Evolutionary conservation across 257 asterid species (phyloP), one percentile per base, ranked within the genome.

Genomic region (Capsicum pubescens): DNA sequence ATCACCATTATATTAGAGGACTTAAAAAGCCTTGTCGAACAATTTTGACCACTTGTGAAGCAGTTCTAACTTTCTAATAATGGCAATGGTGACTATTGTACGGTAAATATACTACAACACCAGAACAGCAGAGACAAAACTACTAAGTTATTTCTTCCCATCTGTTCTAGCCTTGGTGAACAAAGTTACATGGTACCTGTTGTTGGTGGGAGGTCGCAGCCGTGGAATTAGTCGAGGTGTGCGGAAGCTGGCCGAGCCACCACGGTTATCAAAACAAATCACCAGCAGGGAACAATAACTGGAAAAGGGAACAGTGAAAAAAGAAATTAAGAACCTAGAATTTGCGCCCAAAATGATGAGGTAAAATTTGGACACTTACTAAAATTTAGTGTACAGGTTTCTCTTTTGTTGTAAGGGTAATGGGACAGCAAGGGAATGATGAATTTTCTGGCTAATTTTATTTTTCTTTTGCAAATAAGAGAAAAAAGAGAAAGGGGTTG

Each of bases 1-100:
- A 52, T 76, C 63, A 52, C 48, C 81, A 14, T 76, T 74, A 74
- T 50, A 74, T 74, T 52, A 76, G 81, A 26, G 2, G 48, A 76
- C 81, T 76, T 76, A 26, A 7, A 76, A 52, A 15, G 64, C 48
- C 63, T 76, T 52, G 63, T 54, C 19, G 11, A 21, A 76, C 48
- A 26, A 48, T 76, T 76, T 76, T 52, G 44, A 76, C 8, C 60
- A 26, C 46, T 76, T 8, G 63, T 76, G 64, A 36, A 8, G 9
- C 9, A 52, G 48, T 76, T 76, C 48, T 50, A 74, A 50, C 48
- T 54, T 48, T 74, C 60, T 74, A 26, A 35, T 76, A 52, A 76
- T 52, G 63, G 48, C 63, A 76, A 26, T 26, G 13, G 48, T 76
- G 63, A 21, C 54, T 26, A 21, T 52, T 14, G 48, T 26, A 26